A percentile compares a stretch with the other conserved stretches of the same genome.
phyloP scores from a whole-genome alignment of 2,329 filamentous ascomycete genomes.

The Catunica adiposa region DNA sequence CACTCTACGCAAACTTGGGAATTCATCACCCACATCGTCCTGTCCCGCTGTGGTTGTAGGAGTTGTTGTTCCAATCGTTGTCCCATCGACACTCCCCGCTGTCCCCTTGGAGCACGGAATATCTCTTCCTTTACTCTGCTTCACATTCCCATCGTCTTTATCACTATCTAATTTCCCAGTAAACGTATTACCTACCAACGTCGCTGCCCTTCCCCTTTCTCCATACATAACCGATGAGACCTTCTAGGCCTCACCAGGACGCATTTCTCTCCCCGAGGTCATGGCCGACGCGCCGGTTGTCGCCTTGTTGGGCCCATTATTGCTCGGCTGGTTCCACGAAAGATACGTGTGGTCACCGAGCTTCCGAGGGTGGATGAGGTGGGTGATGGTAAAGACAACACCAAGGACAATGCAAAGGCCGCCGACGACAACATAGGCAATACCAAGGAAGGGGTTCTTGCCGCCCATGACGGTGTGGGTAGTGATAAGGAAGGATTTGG shows the following conservation, averaged over 20 bases:
- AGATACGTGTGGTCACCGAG: slow-evolving; percentile 95
- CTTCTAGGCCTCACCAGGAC: slow-evolving; percentile 27
- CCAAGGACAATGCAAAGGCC: slow-evolving; percentile 85
- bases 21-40: too few relatives aligned
- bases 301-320: slow-evolving; percentile 23
- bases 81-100: too few relatives aligned
- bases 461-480: slow-evolving; percentile 88
- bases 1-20: neutral
- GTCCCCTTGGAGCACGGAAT: too few relatives aligned
- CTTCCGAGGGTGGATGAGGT: slow-evolving; percentile 89
- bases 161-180: neutral
- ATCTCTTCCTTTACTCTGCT: too few relatives aligned
- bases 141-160: neutral
- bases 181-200: neutral
- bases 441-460: slow-evolving; percentile 87
- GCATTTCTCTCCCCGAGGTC: slow-evolving; percentile 40
- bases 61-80: too few relatives aligned
- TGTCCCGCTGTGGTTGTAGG: too few relatives aligned
- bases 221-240: slow-evolving; percentile 5
- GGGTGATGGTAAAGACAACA: slow-evolving; percentile 71
- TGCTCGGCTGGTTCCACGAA: slow-evolving; percentile 64
- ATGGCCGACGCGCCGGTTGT: slow-evolving; percentile 26
- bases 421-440: slow-evolving; percentile 86
- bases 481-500: slow-evolving; percentile 76
- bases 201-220: neutral